Percentiles rank a stretch among this genome's conserved stretches.
Evolutionary conservation across 768 basidiomycete genomes (phyloP).

Genomic region (Leccinellum luteum): DNA sequence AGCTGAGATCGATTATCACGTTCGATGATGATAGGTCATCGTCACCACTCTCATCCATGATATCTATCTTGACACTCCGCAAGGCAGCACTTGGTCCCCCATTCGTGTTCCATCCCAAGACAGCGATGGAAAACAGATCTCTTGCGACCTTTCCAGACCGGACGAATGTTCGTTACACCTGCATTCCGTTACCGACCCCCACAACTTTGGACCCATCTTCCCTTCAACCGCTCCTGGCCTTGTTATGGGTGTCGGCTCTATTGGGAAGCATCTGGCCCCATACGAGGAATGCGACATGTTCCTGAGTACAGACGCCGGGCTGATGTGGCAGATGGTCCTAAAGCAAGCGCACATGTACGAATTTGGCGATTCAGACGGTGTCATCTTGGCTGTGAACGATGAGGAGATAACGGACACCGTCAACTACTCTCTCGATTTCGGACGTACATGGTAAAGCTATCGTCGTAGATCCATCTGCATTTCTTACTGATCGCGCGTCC

Average conservation of each 20-base stretch:
- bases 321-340: conserved; percentile 79
- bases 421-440: conserved; percentile 80
- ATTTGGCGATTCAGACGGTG: conserved; percentile 86
- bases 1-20: conserved; percentile 76
- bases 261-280: conserved; percentile 61
- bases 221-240: conserved; percentile 93
- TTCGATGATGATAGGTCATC: conserved; percentile 73
- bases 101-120: conserved; percentile 59
- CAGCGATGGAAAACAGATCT: conserved; percentile 55
- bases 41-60: not conserved
- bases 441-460: conserved; percentile 69
- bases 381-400: conserved; percentile 81
- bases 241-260: conserved; percentile 92
- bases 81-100: conserved; percentile 70
- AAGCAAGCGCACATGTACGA: conserved; percentile 88
- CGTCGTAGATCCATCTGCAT: not conserved
- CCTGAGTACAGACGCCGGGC: conserved; percentile 84
- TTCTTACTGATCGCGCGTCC: not conserved
- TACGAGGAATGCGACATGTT: conserved; percentile 94
- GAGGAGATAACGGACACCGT: conserved; percentile 71
- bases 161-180: conserved; percentile 82
- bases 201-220: conserved; percentile 93
- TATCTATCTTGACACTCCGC: not conserved
- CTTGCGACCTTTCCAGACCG: conserved; percentile 56
- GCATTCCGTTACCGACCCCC: conserved; percentile 88